phyloP scores from a whole-genome alignment of 148 eudicot species.

The Euryodendron excelsum region DNA sequence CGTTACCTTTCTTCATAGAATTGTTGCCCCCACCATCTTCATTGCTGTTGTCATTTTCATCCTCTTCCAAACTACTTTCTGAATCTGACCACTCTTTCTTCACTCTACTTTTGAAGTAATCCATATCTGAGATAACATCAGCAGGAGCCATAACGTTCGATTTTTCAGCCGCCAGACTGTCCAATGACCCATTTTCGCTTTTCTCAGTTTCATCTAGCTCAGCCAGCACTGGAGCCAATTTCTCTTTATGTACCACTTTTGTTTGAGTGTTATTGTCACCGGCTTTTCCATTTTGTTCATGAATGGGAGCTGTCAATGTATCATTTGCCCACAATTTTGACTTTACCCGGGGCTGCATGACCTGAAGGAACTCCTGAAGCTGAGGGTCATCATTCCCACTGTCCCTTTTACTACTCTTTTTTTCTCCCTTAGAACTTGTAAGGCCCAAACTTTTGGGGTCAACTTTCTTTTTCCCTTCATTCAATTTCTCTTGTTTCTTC shows the following conservation, averaged over 20 bases:
- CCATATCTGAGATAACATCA: constrained; percentile 63
- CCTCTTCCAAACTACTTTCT: constrained; percentile 49
- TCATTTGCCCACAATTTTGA: constrained; percentile 92
- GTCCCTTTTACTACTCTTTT: constrained; percentile 21
- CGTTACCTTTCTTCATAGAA: constrained; percentile 9
- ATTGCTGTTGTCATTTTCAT: constrained; percentile 16
- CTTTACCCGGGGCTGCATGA: constrained; percentile 71
- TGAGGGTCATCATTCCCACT: constrained; percentile 48
- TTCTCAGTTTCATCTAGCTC: constrained; percentile 28
- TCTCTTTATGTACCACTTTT: constrained; percentile 24
- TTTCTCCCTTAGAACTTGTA: constrained; percentile 19
- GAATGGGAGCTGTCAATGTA: constrained; percentile 37
- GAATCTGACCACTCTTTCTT: constrained; percentile 86
- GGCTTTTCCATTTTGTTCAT: constrained; percentile 27
- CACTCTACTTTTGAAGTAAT: constrained; percentile 80
- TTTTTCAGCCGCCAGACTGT: constrained; percentile 26
- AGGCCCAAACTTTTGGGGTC: constrained; percentile 15
- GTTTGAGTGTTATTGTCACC: constrained; percentile 16
- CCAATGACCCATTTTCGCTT: constrained; percentile 21
- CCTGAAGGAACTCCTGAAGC: constrained; percentile 71
- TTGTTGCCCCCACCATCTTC: constrained; percentile 19
- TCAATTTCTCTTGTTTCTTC: constrained; percentile 47
- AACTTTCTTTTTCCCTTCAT: constrained; percentile 34
- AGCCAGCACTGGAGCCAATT: constrained; percentile 12
- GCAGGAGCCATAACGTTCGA: constrained; percentile 26